Percentiles rank a stretch among this genome's conserved stretches.
Conservation (phyloP, 176 grass and related monocot genomes). For the Elymus sibiricus region DNA sequence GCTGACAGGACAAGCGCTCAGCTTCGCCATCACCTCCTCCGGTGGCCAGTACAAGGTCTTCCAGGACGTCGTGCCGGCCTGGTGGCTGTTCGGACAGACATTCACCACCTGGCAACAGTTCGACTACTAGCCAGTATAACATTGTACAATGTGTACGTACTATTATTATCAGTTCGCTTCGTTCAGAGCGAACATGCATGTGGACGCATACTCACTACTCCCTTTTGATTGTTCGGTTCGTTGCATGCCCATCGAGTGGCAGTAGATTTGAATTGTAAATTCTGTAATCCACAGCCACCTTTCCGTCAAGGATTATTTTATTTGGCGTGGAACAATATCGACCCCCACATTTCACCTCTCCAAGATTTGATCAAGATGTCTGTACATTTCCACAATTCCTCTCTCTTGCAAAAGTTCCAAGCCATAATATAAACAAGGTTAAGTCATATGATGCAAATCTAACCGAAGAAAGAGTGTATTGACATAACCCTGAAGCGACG, state of each 20-base stretch:
- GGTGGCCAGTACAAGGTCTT: slow-evolving; percentile 35
- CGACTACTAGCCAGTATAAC: background rate
- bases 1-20: slow-evolving; percentile 22
- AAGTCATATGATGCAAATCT: too few species aligned
- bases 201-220: background rate
- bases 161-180: background rate
- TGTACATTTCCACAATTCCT: too few species aligned
- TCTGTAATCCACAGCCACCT: too few species aligned
- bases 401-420: too few species aligned
- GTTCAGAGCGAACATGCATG: background rate
- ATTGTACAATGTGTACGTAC: background rate
- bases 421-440: too few species aligned
- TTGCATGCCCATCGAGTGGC: background rate
- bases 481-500: too few species aligned
- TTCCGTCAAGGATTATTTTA: too few species aligned
- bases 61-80: slow-evolving; percentile 13
- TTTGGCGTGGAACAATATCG: too few species aligned
- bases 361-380: too few species aligned
- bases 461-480: too few species aligned
- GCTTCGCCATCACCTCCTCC: slow-evolving; percentile 39
- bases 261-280: too few species aligned
- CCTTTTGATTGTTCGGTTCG: background rate
- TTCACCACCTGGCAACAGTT: slow-evolving; percentile 32
- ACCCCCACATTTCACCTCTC: too few species aligned
- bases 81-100: slow-evolving; percentile 54